A percentile compares a stretch with the other conserved stretches of the same genome.
Evolutionary conservation across 2,329 filamentous ascomycete species (phyloP).

Genomic region (Furcasterigmium sp.): DNA sequence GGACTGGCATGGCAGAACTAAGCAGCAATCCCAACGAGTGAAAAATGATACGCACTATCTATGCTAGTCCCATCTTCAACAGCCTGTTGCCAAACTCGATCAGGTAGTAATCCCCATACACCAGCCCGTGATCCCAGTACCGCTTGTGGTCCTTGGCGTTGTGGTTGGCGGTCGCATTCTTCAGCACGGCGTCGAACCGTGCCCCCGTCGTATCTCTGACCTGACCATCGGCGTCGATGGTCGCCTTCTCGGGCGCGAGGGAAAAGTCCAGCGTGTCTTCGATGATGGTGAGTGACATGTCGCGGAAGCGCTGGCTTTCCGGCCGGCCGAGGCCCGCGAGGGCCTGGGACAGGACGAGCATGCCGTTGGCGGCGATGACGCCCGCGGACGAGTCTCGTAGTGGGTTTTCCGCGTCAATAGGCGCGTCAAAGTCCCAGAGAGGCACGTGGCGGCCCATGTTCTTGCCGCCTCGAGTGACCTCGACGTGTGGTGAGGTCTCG

Average conservation of each 20-base stretch:
- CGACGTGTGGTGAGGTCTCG: constrained; percentile 21
- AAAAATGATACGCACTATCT: not conserved
- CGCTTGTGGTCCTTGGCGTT: constrained; percentile 22
- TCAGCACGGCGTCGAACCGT: constrained; percentile 24
- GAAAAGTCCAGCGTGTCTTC: constrained; percentile 23
- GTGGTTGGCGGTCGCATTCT: constrained; percentile 28
- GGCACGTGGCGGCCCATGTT: constrained; percentile 20
- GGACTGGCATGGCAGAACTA: not conserved
- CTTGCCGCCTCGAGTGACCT: constrained; percentile 14
- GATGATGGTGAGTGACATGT: constrained; percentile 21
- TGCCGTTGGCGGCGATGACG: constrained; percentile 33
- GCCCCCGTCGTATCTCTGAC: constrained; percentile 5
- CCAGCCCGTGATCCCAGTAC: constrained; percentile 34
- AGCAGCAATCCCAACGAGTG: not conserved
- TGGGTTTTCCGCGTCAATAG: constrained; percentile 21
- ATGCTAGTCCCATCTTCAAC: constrained; percentile 13
- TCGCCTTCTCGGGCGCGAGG: constrained; percentile 13
- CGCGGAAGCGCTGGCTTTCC: constrained; percentile 17
- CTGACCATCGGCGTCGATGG: constrained; percentile 6
- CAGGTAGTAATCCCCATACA: constrained; percentile 45
- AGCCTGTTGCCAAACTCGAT: constrained; percentile 40
- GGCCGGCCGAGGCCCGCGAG: constrained; percentile 14
- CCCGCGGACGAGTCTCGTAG: constrained; percentile 31
- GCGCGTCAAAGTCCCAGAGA: constrained; percentile 44
- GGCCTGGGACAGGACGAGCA: constrained; percentile 31